Evolutionary conservation across 2,329 filamentous ascomycete species (phyloP), one percentile per base, ranked within the genome.

Genomic region (Phialemonium atrogriseum): DNA sequence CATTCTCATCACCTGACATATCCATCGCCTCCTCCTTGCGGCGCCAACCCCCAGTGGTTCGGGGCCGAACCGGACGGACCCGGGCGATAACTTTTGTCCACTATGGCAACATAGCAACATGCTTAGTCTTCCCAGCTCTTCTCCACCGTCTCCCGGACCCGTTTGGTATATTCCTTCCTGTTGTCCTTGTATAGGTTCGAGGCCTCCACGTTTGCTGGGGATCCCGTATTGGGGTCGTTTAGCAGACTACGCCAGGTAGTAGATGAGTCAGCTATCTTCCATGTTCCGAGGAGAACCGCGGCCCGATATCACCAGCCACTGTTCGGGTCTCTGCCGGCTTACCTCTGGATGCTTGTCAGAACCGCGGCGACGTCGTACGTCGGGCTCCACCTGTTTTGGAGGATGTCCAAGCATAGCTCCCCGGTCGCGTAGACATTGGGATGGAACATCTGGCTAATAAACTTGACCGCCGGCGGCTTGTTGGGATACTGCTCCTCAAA

Each of bases 401-500:
- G 61, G 45, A 98, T 98, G 54, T 98, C 91, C 44, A 98, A 65
- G 54, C 91, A 98, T 30, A 98, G 71, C 64, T 98, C 91, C 39
- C 91, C 91, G 0, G 88, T 96, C 32, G 84, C 88, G 56, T 98
- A 98, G 35, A 98, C 91, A 53, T 98, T 98, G 12, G 91, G 91
- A 50, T 98, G 91, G 60, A 98, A 98, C 91, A 98, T 98, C 57
- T 91, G 79, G 59, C 85, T 94, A 56, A 98, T 94, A 58, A 98
- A 98, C 55, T 96, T 96, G 62, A 96, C 91, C 20, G 87, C 84
- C 0, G 91, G 91, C 5, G 91, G 91, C 58, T 96, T 96, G 64
- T 96, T 98, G 18, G 91, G 91, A 50, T 98, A 98, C 52, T 94
- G 88, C 59, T 98, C 91, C 55, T 96, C 91, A 48, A 98, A 98